A percentile compares a stretch with the other conserved stretches of the same genome.
Conservation (phyloP, 1,284 basidiomycete species). For the Exobasidium cylindrosporum region DNA sequence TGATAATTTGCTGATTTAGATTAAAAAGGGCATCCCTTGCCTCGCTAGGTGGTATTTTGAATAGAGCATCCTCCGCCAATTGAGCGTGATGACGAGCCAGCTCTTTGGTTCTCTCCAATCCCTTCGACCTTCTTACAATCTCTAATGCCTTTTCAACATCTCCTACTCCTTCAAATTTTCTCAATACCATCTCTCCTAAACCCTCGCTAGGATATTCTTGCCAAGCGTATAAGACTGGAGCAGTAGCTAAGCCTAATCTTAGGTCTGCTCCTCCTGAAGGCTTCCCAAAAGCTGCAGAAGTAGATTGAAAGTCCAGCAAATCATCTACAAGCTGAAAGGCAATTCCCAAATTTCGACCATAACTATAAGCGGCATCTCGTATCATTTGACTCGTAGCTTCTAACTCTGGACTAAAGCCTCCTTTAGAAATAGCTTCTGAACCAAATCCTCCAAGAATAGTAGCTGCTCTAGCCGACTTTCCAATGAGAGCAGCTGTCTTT, state of each 20-base stretch:
- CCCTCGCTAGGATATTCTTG: constrained; percentile 72
- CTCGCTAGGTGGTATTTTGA: constrained; percentile 35
- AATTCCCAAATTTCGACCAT: constrained; percentile 79
- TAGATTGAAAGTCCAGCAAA: constrained; percentile 77
- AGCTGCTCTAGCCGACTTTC: constrained; percentile 82
- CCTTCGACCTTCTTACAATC: constrained; percentile 37
- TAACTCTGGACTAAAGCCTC: constrained; percentile 11
- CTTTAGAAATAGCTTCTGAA: constrained; percentile 61
- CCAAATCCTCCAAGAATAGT: constrained; percentile 83
- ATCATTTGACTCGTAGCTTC: constrained; percentile 59
- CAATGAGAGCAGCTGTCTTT: constrained; percentile 94
- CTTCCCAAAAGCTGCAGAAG: constrained; percentile 69
- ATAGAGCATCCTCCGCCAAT: constrained; percentile 32
- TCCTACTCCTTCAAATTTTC: constrained; percentile 76
- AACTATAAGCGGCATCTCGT: constrained; percentile 91
- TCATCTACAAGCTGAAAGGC: constrained; percentile 78
- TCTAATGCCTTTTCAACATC: constrained; percentile 67
- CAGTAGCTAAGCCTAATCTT: constrained; percentile 81
- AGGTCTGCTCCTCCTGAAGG: constrained; percentile 78
- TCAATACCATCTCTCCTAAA: constrained; percentile 68
- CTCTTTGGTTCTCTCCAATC: constrained; percentile 42
- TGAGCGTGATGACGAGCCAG: constrained; percentile 46
- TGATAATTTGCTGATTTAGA: constrained; percentile 44
- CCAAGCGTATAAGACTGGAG: constrained; percentile 90
- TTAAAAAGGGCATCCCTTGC: constrained; percentile 41